phyloP scores from a whole-genome alignment of 148 eudicot genomes.

The Chenopodium suecicum region DNA sequence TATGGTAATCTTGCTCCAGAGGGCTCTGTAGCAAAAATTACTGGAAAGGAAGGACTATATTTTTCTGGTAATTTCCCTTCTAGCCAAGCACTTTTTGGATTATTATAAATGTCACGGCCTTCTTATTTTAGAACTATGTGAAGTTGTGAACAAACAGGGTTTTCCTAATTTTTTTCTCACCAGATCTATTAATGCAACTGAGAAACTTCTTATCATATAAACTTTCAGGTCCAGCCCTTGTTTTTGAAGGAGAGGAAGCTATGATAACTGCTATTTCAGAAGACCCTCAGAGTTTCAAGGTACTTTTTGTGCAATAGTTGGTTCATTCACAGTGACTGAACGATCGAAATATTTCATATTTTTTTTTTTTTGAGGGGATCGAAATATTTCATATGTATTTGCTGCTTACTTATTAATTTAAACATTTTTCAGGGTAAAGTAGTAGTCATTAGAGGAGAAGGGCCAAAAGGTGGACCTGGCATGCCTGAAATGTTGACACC shows the following conservation, averaged over 20 bases:
- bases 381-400: background rate
- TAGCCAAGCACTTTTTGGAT: slow-evolving; percentile 5
- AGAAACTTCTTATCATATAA: background rate
- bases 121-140: background rate
- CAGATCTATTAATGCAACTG: background rate
- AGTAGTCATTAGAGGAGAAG: slow-evolving; percentile 94
- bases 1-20: slow-evolving; percentile 97
- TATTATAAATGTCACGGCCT: background rate
- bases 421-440: slow-evolving; percentile 67
- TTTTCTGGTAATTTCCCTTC: slow-evolving; percentile 58
- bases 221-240: slow-evolving; percentile 84
- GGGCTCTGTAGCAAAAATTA: slow-evolving; percentile 95
- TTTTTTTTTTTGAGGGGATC: too few relatives aligned
- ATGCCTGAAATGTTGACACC: slow-evolving; percentile 99
- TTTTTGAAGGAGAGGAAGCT: slow-evolving; percentile 96
- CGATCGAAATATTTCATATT: background rate
- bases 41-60: slow-evolving; percentile 93
- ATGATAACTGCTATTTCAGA: slow-evolving; percentile 84
- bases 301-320: slow-evolving; percentile 11
- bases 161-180: background rate
- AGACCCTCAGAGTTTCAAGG: slow-evolving; percentile 80
- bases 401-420: background rate
- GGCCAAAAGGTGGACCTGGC: slow-evolving; percentile 99
- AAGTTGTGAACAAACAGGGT: background rate
- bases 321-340: background rate